Evolutionary conservation across 2,329 filamentous ascomycete species (phyloP), one percentile per base, ranked within the genome.

Genomic region (Pseudogymnoascus sp.): DNA sequence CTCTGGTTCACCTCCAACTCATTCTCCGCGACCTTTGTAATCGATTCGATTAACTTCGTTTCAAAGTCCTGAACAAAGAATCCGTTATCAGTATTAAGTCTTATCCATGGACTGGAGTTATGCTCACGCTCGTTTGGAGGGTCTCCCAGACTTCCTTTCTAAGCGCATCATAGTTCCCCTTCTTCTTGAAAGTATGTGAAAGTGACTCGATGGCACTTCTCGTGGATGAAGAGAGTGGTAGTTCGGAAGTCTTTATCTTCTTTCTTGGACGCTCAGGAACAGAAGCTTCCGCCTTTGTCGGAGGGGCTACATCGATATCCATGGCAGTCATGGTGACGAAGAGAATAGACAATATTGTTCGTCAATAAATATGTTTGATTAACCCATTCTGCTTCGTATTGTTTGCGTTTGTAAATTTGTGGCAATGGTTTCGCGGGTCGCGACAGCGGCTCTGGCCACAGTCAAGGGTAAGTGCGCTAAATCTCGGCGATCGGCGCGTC

Each of bases 121-220:
- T 37, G 32, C 69, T 86, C 84, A 66, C 57, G 18, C 57, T 58
- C 8, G 34, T 39, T 58, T 58, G 34, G 34, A 58, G 57, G 2
- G 32, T 85, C 50, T 88, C 83, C 82, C 89, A 91, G 9, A 90
- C 80, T 67, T 89, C 82, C 71, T 91, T 92, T 64, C 89, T 85
- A 65, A 92, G 82, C 12, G 81, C 77, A 73, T 94, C 90, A 70
- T 92, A 94, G 62, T 88, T 88, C 63, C 90, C 90, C 73, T 90
- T 91, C 76, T 92, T 93, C 75, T 92, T 92, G 76, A 92, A 93
- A 9, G 82, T 87, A 70, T 90, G 86, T n/a, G 89, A 83, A 20
- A 93, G 80, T 14, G 80, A 82, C 67, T 92, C 89, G 61, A 93
- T 90, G 1, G 87, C 85, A 1, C 82, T 81, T 65, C 88, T 81